These are phyloP conservation scores for Aplosporella prunicola DNA, from an alignment of 2,329 filamentous ascomycete species.

Conservation along the genomic window DNA sequence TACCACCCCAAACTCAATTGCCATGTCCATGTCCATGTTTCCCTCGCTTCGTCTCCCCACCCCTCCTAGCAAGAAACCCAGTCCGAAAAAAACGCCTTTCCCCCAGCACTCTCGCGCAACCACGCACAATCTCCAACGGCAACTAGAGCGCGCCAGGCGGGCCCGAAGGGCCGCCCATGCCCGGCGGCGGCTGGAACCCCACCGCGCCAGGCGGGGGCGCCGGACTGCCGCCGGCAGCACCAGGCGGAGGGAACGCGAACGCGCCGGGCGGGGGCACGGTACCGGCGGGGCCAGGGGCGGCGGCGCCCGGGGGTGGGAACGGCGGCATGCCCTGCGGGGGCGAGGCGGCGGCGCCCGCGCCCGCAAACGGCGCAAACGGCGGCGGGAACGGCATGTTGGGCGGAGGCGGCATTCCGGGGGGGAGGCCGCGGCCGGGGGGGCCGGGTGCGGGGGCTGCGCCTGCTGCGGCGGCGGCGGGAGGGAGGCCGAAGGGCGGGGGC, in stretches of 20 bases:
- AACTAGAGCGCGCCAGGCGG: too few species aligned
- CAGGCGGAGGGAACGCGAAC: slow-evolving; percentile 19
- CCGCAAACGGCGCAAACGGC: too few species aligned
- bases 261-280: slow-evolving; percentile 14
- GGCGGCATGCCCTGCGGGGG: slow-evolving; percentile 11
- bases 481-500: slow-evolving; percentile 28
- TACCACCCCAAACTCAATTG: too few species aligned
- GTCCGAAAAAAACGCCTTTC: too few species aligned
- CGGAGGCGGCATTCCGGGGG: too few species aligned
- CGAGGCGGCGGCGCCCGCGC: too few species aligned
- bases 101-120: too few species aligned
- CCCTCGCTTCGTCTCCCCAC: too few species aligned
- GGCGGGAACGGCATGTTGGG: slow-evolving; percentile 23
- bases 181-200: slow-evolving; percentile 8
- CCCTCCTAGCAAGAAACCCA: too few species aligned
- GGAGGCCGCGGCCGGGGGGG: slow-evolving; percentile 21
- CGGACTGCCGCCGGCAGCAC: slow-evolving; percentile 1
- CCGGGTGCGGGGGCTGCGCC: slow-evolving; percentile 12
- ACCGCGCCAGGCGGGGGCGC: slow-evolving; percentile 6
- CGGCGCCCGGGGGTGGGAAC: slow-evolving; percentile 5
- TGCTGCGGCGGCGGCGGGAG: slow-evolving; percentile 22
- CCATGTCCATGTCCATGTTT: too few species aligned
- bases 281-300: slow-evolving; percentile 9
- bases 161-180: slow-evolving; percentile 4
- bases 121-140: too few species aligned